A percentile compares a stretch with the other conserved stretches of the same genome.
Conservation (phyloP, 2,329 filamentous ascomycete genomes). For the Fusarium sp. region DNA sequence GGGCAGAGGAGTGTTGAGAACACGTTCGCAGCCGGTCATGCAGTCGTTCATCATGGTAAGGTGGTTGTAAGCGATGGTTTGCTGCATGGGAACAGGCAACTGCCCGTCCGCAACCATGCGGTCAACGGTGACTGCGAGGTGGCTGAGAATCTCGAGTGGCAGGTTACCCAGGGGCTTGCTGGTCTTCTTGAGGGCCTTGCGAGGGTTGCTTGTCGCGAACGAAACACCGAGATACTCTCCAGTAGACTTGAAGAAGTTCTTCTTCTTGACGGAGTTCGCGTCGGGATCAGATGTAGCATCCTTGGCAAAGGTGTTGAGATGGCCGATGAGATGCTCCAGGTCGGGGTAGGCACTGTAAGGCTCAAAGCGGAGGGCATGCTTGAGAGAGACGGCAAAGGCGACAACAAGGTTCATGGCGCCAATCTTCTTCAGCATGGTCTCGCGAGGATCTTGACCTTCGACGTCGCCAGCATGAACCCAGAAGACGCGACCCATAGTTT, state of each 20-base stretch:
- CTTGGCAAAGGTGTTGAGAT: conserved; percentile 83
- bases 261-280: conserved; percentile 56
- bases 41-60: conserved; percentile 80
- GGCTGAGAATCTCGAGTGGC: conserved; percentile 85
- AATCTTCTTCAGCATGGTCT: conserved; percentile 80
- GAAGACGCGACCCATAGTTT: conserved; percentile 82
- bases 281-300: conserved; percentile 62
- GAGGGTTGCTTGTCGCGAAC: conserved; percentile 84
- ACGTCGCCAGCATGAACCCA: conserved; percentile 83
- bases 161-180: conserved; percentile 83
- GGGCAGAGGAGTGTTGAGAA: conserved; percentile 86
- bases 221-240: conserved; percentile 84
- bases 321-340: conserved; percentile 76
- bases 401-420: conserved; percentile 84
- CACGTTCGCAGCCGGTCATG: conserved; percentile 80
- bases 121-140: conserved; percentile 78
- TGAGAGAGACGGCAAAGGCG: conserved; percentile 83
- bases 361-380: conserved; percentile 88
- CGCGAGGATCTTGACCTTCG: conserved; percentile 68
- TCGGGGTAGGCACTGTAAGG: conserved; percentile 85
- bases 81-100: conserved; percentile 70
- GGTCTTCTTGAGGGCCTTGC: conserved; percentile 82
- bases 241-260: conserved; percentile 72
- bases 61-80: conserved; percentile 73
- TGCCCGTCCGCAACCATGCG: conserved; percentile 70